Conservation (phyloP, 2,329 filamentous ascomycete genomes). For the Ceratocystis alfenasii region DNA sequence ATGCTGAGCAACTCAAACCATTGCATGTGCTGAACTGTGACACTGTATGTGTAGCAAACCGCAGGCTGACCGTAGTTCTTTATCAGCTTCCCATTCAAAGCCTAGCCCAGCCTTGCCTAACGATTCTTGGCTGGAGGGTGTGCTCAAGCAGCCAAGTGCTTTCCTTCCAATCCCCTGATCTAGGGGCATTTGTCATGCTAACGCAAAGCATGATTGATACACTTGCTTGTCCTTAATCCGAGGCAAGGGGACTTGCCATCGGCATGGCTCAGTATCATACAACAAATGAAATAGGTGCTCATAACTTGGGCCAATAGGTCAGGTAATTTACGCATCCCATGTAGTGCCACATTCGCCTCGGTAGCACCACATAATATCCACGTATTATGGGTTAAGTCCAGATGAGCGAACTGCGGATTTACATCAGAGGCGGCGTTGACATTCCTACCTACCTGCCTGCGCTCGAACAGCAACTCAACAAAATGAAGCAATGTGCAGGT, state of each 20-base stretch:
- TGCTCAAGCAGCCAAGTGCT: neutral
- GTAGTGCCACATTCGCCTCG: neutral
- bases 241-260: neutral
- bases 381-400: neutral
- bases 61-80: neutral
- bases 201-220: neutral
- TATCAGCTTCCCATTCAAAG: neutral
- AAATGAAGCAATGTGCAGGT: neutral
- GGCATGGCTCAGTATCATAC: neutral
- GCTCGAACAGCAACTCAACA: neutral
- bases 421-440: neutral
- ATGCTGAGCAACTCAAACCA: neutral
- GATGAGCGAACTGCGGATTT: neutral
- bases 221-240: neutral
- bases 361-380: neutral
- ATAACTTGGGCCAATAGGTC: too few species aligned
- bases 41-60: neutral
- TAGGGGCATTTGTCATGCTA: neutral
- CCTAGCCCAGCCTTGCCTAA: neutral
- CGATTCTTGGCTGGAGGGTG: neutral
- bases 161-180: neutral
- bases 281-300: neutral
- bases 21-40: neutral
- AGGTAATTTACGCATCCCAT: neutral
- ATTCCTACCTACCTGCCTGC: neutral